Base-by-base conservation (phyloP, 2,329 filamentous ascomycete genomes). In the Paecilomyces sp. region DNA sequence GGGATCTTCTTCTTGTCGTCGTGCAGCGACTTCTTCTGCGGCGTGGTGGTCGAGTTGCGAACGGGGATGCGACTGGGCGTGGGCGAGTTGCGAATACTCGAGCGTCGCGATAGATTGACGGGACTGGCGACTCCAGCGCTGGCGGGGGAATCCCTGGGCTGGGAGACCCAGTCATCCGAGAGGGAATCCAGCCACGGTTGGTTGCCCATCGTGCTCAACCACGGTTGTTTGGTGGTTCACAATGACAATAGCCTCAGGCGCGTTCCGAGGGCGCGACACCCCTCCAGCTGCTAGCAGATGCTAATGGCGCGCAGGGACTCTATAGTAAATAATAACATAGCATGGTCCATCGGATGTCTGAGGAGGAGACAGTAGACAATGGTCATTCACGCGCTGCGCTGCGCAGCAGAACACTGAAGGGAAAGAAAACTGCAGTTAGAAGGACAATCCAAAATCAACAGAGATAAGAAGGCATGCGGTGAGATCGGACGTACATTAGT, bases 131-230 rank as follows among this genome's bases (percentile, higher is more conserved):
- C 12, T 9, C 22, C 13, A 70, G 68, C 22, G 57, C 58, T 9
- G 50, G 67, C 72, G 54, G 70, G 73, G 18, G 75, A 75, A 22
- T 74, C 74, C 34, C 63, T 67, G 60, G 71, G 74, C 59, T 71
- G 67, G 15, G 74, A 73, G 7, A 72, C 69, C 76, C 76, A 78
- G 67, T 78, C 76, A 61, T 78, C 76, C 15, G 74, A 74, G 12
- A 78, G 72, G 57, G 70, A 74, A 61, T 77, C 74, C 54, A 78
- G 74, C 76, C 76, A 78, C 68, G 75, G 76, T 66, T 74, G 70
- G 56, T 66, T 67, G 31, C 57, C 13, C 60, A 62, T 62, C 22
- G 41, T 60, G 28, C 60, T 57, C 28, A 18, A 57, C 31, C 33
- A 47, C 31, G 28, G 54, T 33, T 55, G 25, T 47, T 47, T 47